Evolutionary conservation across 305 asterid genomes (phyloP).

Genomic region (Fraxinus xanthoxyloides): DNA sequence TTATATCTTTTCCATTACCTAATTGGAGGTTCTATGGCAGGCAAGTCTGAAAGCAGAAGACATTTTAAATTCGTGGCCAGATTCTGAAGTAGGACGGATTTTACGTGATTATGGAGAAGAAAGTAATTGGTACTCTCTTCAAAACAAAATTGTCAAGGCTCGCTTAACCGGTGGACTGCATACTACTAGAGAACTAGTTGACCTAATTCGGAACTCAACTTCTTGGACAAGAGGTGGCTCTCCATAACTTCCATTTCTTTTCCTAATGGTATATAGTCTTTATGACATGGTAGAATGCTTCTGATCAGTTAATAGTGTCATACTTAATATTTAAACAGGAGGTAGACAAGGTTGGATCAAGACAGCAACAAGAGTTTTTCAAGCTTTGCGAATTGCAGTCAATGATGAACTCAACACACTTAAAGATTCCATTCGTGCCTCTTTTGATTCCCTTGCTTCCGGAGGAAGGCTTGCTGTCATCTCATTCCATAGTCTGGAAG

Average conservation of each 20-base stretch:
- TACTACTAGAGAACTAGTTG: slow-evolving; percentile 72
- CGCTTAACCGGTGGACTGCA: slow-evolving; percentile 83
- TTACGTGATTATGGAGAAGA: slow-evolving; percentile 94
- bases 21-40: slow-evolving; percentile 72
- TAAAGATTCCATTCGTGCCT: slow-evolving; percentile 56
- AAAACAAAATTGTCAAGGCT: slow-evolving; percentile 72
- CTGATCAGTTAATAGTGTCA: neutral
- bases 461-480: slow-evolving; percentile 96
- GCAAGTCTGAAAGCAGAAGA: slow-evolving; percentile 89
- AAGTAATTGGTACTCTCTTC: slow-evolving; percentile 81
- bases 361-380: slow-evolving; percentile 92
- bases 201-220: slow-evolving; percentile 73
- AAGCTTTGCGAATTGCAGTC: slow-evolving; percentile 90
- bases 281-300: neutral
- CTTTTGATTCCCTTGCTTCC: slow-evolving; percentile 59
- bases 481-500: slow-evolving; percentile 95
- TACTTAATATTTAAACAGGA: slow-evolving; percentile 40
- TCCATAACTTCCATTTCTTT: neutral
- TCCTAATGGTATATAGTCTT: neutral
- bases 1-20: slow-evolving; percentile 37
- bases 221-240: slow-evolving; percentile 63
- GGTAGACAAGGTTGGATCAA: slow-evolving; percentile 99
- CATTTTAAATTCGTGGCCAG: slow-evolving; percentile 92
- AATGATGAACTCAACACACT: slow-evolving; percentile 84
- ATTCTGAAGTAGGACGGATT: slow-evolving; percentile 64